Conservation (phyloP, 1,139 yeast species). For the Pichia inconspicua region DNA sequence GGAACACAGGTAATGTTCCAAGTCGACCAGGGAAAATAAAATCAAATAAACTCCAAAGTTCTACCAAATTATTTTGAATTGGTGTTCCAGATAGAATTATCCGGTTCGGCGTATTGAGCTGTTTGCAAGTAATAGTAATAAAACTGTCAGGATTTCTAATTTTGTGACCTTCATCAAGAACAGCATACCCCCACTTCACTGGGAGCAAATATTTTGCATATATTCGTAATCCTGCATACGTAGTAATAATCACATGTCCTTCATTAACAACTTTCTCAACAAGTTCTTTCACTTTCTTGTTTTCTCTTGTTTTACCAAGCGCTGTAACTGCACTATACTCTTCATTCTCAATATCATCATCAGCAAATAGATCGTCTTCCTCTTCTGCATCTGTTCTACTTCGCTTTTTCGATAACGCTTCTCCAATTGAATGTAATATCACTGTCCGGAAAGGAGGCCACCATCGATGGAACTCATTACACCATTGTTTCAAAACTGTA, state of each 20-base stretch:
- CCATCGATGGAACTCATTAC: conserved; percentile 90
- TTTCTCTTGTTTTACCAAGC: conserved; percentile 27
- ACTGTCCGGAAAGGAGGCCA: conserved; percentile 93
- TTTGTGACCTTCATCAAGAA: conserved; percentile 93
- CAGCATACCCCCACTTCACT: conserved; percentile 80
- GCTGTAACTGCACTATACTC: conserved; percentile 20
- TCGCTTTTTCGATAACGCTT: conserved; percentile 49
- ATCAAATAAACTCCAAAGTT: conserved; percentile 91
- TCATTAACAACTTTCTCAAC: conserved; percentile 43
- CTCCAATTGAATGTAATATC: conserved; percentile 85
- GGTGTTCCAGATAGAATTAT: conserved; percentile 93
- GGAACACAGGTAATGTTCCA: conserved; percentile 92
- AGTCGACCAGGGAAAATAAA: conserved; percentile 90
- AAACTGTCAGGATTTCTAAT: conserved; percentile 91
- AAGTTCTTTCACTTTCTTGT: conserved; percentile 37
- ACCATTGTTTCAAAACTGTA: conserved; percentile 94
- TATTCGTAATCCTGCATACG: conserved; percentile 81
- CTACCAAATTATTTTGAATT: conserved; percentile 84
- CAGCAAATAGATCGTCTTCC: conserved; percentile 23
- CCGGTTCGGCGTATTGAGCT: conserved; percentile 71
- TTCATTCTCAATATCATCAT: conserved; percentile 33
- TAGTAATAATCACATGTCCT: conserved; percentile 85
- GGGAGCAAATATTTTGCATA: conserved; percentile 66
- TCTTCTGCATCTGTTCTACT: conserved; percentile 6
- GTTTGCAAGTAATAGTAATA: conserved; percentile 78